Percentiles rank a stretch among this genome's conserved stretches.
These are phyloP conservation scores for Phytopythium litorale DNA, from an alignment of 352 stramenopile species.

Conservation along the genomic window DNA sequence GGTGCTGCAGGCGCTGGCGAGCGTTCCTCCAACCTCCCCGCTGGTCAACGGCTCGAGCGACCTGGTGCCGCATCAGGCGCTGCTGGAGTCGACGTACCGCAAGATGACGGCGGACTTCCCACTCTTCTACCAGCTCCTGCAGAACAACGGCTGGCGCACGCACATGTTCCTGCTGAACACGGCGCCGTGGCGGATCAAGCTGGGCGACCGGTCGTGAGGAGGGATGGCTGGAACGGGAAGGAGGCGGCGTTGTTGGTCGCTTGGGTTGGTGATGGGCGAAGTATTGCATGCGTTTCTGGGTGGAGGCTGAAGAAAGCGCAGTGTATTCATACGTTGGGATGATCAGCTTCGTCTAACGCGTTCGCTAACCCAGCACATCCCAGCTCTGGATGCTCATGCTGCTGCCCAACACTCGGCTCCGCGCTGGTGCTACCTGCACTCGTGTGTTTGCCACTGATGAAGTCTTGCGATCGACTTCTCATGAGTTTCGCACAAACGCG, in stretches of 20 bases:
- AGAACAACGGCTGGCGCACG: conserved; percentile 60
- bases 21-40: conserved; percentile 5
- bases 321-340: not conserved
- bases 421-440: not conserved
- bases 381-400: not conserved
- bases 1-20: conserved; percentile 37
- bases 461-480: not conserved
- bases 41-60: conserved; percentile 10
- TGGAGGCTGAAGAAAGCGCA: not conserved
- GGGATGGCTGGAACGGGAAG: too few relatives aligned
- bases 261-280: not conserved
- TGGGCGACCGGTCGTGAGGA: conserved; percentile 33
- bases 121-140: conserved; percentile 57
- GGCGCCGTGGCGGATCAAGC: conserved; percentile 58
- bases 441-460: too few relatives aligned
- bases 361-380: not conserved
- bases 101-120: conserved; percentile 56
- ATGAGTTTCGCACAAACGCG: not conserved
- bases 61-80: conserved; percentile 12
- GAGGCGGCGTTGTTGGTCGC: not conserved
- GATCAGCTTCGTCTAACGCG: not conserved
- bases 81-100: conserved; percentile 42
- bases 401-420: not conserved
- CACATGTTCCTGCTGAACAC: conserved; percentile 75
- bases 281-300: too few relatives aligned